Evolutionary conservation across 345 rosid species (phyloP).

Genomic region (Rubroshorea leprosula): DNA sequence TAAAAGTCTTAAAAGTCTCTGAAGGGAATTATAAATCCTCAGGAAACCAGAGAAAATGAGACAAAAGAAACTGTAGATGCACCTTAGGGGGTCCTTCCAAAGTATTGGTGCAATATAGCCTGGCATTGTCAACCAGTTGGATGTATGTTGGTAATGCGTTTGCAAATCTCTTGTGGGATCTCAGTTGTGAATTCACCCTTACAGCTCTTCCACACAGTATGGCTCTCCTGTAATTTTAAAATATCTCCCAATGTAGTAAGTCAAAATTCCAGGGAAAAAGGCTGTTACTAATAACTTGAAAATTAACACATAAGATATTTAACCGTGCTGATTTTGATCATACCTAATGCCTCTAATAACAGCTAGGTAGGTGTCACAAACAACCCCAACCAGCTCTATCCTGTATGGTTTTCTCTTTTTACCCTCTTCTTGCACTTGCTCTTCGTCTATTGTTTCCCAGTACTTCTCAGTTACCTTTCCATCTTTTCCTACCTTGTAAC

Average conservation of each 20-base stretch:
- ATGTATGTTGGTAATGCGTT: constrained; percentile 72
- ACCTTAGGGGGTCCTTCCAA: constrained; percentile 85
- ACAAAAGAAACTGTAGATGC: neutral
- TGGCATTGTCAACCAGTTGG: constrained; percentile 74
- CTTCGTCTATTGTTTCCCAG: constrained; percentile 72
- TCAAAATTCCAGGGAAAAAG: constrained; percentile 3
- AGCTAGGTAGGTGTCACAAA: constrained; percentile 89
- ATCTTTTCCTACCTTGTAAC: constrained; percentile 55
- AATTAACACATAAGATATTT: neutral
- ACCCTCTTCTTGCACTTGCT: constrained; percentile 37
- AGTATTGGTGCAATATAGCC: constrained; percentile 77
- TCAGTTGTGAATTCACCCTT: constrained; percentile 75
- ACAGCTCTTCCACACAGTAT: constrained; percentile 85
- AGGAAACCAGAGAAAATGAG: neutral
- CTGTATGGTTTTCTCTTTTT: constrained; percentile 74
- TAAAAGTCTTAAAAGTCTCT: too few species aligned
- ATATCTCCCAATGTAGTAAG: neutral
- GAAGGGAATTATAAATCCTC: neutral
- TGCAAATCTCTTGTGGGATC: constrained; percentile 91
- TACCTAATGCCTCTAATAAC: constrained; percentile 93
- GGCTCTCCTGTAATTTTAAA: constrained; percentile 71
- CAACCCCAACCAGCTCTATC: constrained; percentile 90
- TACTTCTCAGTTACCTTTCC: constrained; percentile 69
- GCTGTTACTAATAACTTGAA: neutral
- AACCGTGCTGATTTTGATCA: neutral